phyloP scores from a whole-genome alignment of 768 basidiomycete genomes.

The Pleurotus citrinopileatus region DNA sequence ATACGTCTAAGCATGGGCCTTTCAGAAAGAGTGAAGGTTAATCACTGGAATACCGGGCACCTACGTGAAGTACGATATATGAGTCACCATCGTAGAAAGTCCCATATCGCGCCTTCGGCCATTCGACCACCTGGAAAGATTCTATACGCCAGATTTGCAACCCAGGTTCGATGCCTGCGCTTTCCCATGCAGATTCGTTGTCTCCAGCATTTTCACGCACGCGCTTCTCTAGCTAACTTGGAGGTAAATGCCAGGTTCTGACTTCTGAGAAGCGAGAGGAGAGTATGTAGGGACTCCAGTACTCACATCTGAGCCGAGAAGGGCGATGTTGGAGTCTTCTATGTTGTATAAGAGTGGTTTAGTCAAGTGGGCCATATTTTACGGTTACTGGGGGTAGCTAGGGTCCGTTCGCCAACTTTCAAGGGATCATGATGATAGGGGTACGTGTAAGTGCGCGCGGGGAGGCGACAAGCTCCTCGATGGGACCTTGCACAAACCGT shows the following conservation, averaged over 20 bases:
- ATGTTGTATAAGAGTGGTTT: slow-evolving; percentile 52
- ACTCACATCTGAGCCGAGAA: slow-evolving; percentile 61
- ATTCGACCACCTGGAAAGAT: slow-evolving; percentile 50
- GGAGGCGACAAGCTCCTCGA: too few species aligned
- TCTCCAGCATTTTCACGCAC: slow-evolving; percentile 52
- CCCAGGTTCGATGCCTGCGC: slow-evolving; percentile 38
- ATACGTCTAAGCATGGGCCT: slow-evolving; percentile 43
- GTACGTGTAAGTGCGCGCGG: too few species aligned
- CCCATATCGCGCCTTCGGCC: slow-evolving; percentile 49
- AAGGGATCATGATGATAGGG: too few species aligned
- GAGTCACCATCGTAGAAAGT: slow-evolving; percentile 65
- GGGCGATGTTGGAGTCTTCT: slow-evolving; percentile 59
- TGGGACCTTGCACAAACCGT: too few species aligned
- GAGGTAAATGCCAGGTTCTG: not conserved
- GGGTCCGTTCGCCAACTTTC: too few species aligned
- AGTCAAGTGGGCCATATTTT: slow-evolving; percentile 40
- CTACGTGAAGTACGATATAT: slow-evolving; percentile 60
- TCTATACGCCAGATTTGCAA: slow-evolving; percentile 60
- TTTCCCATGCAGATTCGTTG: slow-evolving; percentile 45
- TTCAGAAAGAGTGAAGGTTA: not conserved
- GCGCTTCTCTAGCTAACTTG: slow-evolving; percentile 49
- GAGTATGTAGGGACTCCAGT: not conserved
- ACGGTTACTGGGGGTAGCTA: not conserved
- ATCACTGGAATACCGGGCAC: slow-evolving; percentile 14
- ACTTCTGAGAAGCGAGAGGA: not conserved